Percentiles rank a stretch among this genome's conserved stretches.
phyloP scores from a whole-genome alignment of 306 rosid species.

The Dryas alaskensis region DNA sequence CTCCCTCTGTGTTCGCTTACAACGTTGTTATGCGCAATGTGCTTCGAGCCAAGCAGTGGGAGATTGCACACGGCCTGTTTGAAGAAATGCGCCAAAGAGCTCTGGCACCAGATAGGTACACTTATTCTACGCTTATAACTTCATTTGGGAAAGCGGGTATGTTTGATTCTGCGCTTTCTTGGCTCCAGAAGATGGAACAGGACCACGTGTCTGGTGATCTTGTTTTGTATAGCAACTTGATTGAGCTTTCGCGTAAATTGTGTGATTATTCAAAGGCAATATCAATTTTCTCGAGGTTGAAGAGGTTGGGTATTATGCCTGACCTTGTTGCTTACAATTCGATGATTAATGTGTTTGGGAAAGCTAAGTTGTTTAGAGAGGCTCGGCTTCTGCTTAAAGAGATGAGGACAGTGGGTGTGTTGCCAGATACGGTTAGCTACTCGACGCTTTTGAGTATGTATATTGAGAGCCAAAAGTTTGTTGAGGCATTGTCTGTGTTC shows the following conservation, averaged over 20 bases:
- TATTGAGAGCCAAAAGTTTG: slow-evolving; percentile 73
- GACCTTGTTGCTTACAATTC: slow-evolving; percentile 78
- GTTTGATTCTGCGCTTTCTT: slow-evolving; percentile 80
- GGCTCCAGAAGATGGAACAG: slow-evolving; percentile 92
- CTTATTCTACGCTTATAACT: slow-evolving; percentile 86
- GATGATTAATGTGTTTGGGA: slow-evolving; percentile 85
- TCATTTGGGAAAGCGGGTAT: slow-evolving; percentile 71
- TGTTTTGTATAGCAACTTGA: slow-evolving; percentile 77
- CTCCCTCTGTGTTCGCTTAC: slow-evolving; percentile 78
- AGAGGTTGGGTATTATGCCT: slow-evolving; percentile 54
- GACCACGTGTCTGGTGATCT: slow-evolving; percentile 81
- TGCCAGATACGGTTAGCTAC: slow-evolving; percentile 73
- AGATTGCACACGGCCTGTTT: slow-evolving; percentile 81
- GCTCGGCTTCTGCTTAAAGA: slow-evolving; percentile 69
- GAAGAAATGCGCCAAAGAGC: slow-evolving; percentile 90
- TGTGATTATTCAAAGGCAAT: slow-evolving; percentile 85
- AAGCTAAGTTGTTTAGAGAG: slow-evolving; percentile 82
- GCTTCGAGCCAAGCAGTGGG: slow-evolving; percentile 79
- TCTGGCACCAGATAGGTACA: slow-evolving; percentile 80
- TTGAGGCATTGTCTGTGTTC: slow-evolving; percentile 78
- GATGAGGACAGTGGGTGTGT: slow-evolving; percentile 59
- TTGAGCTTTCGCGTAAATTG: slow-evolving; percentile 79
- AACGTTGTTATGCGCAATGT: slow-evolving; percentile 80
- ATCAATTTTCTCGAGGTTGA: slow-evolving; percentile 63
- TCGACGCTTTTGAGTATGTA: slow-evolving; percentile 65